phyloP scores from a whole-genome alignment of 2,329 filamentous ascomycete genomes.

The Claviceps monticola region DNA sequence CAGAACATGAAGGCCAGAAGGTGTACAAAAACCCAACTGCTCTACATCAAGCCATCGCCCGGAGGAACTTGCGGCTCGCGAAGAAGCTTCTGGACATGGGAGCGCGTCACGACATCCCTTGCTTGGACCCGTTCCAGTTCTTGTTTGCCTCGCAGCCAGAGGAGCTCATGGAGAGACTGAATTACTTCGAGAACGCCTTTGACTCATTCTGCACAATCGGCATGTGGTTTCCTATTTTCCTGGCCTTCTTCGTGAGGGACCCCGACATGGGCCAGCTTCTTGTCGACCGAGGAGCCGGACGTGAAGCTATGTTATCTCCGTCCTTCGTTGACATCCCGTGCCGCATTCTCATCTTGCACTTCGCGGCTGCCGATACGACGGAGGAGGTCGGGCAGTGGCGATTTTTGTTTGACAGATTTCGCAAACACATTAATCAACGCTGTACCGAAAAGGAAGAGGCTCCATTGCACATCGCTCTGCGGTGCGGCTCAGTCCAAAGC shows the following conservation, averaged over 20 bases:
- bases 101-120: neutral
- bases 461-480: neutral
- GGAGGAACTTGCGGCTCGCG: neutral
- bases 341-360: neutral
- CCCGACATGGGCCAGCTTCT: neutral
- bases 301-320: neutral
- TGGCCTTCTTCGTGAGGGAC: neutral
- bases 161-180: neutral
- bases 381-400: neutral
- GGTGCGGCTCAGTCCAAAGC: neutral
- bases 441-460: neutral
- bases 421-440: neutral
- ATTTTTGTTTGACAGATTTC: neutral
- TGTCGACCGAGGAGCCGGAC: neutral
- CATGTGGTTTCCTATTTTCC: neutral
- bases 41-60: conserved; percentile 1
- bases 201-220: neutral
- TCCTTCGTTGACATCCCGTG: no score
- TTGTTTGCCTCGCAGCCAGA: neutral
- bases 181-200: neutral
- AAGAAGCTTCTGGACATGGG: neutral
- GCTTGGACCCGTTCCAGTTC: neutral
- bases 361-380: neutral
- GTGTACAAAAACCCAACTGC: neutral
- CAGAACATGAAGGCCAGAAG: neutral